Evolutionary conservation across 495 filamentous ascomycete species (phyloP), one percentile per base, ranked within the genome.

Genomic region (Daldinia bambusicola): DNA sequence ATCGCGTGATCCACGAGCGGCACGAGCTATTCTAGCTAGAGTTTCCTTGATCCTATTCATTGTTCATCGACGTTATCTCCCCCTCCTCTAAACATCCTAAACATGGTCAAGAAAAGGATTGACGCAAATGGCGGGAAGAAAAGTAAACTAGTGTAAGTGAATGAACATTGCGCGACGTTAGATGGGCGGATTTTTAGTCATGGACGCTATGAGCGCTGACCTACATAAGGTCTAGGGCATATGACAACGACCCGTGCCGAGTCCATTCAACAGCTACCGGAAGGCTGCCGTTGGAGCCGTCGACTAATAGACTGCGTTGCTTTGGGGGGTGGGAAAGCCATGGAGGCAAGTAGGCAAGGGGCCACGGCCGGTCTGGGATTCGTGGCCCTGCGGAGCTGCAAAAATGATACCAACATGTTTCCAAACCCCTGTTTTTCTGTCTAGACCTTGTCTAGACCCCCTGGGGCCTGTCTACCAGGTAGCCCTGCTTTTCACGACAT

Each of bases 11-110:
- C 69, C 71, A 30, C 69, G 67, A 65, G 66, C 67, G 26, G 74
- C 74, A 51, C 74, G 74, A 52, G 74, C 74, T 58, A 78, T 73
- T 40, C 76, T 74, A 71, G 76, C 76, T 48, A 78, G 67, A 41
- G 76, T 74, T 63, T 78, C 74, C 60, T 66, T 78, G 56, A 78
- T 78, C 69, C 72, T 71, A 60, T 78, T 74, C 76, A 78, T 78
- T 63, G 70, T 74, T 75, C 75, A 56, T 75, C 22, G 40, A 64
- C 57, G 53, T 61, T 50, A n/a, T 16, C 60, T 53, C 57, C 62
- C 40, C 53, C 59, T 57, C 51, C 55, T 61, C 48, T 64, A 30
- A 32, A 32, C 51, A 53, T 32, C 64, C 43, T 48, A 32, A 61
- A 48, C 70, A 69, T 73, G 22, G 70, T 57, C 40, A 53, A 55